Evolutionary conservation across 805 yeast genomes (phyloP).

Genomic region (Wickerhamomyces mucosus): DNA sequence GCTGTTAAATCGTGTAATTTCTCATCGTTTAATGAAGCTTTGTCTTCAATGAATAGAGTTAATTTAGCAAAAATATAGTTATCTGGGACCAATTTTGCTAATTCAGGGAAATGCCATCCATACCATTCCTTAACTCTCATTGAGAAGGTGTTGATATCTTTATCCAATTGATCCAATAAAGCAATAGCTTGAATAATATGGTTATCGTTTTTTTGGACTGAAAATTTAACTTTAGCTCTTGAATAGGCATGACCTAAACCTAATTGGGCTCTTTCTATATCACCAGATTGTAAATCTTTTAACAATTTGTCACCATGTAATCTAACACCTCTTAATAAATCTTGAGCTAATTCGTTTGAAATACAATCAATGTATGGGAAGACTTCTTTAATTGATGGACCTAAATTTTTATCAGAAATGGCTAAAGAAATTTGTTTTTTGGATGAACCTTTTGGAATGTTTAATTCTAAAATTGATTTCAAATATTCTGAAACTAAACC

Average conservation of each 20-base stretch:
- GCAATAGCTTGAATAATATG: slow-evolving; percentile 99
- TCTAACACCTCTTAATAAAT: slow-evolving; percentile 90
- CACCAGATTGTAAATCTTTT: slow-evolving; percentile 89
- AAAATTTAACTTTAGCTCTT: slow-evolving; percentile 97
- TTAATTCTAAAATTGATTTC: slow-evolving; percentile 81
- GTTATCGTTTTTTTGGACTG: slow-evolving; percentile 97
- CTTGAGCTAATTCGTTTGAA: slow-evolving; percentile 89
- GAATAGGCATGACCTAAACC: slow-evolving; percentile 99
- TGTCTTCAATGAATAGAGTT: slow-evolving; percentile 77
- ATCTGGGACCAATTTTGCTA: slow-evolving; percentile 97
- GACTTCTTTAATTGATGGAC: slow-evolving; percentile 90
- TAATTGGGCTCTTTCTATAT: slow-evolving; percentile 93
- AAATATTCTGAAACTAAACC: slow-evolving; percentile 92
- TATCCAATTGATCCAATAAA: slow-evolving; percentile 88
- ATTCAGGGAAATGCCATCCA: slow-evolving; percentile 98
- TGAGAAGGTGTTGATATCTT: slow-evolving; percentile 94
- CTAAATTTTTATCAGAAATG: slow-evolving; percentile 89
- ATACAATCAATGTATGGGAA: slow-evolving; percentile 87
- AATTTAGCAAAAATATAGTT: slow-evolving; percentile 93
- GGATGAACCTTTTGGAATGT: slow-evolving; percentile 65
- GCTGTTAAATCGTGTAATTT: slow-evolving; percentile 87
- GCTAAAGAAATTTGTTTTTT: slow-evolving; percentile 68
- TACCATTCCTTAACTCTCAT: slow-evolving; percentile 99
- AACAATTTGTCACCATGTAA: slow-evolving; percentile 80
- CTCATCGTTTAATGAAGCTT: slow-evolving; percentile 71